Evolutionary conservation across 1,284 basidiomycete genomes (phyloP).

Genomic region (Cutaneotrichosporon cutaneum): DNA sequence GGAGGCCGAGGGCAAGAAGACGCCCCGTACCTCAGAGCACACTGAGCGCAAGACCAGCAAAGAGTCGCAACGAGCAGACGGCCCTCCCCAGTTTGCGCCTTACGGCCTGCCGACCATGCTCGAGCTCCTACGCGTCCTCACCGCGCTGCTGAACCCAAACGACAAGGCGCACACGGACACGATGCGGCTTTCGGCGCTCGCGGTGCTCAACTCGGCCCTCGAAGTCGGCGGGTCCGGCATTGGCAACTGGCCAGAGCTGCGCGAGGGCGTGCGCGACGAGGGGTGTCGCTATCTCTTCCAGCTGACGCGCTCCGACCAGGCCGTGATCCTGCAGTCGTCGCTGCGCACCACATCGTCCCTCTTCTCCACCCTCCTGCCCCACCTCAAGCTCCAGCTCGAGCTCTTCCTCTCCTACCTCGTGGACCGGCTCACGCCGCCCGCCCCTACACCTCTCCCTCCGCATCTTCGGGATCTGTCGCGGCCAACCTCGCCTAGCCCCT

Average conservation of each 20-base stretch:
- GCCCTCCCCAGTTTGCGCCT: slow-evolving; percentile 47
- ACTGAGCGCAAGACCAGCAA: not conserved
- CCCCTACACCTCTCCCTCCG: slow-evolving; percentile 40
- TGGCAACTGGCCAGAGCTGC: slow-evolving; percentile 59
- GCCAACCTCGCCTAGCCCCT: slow-evolving; percentile 59
- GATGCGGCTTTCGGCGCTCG: slow-evolving; percentile 84
- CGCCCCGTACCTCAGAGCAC: not conserved
- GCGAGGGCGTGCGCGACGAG: slow-evolving; percentile 61
- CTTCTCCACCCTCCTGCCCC: slow-evolving; percentile 80
- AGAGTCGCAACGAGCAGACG: slow-evolving; percentile 3
- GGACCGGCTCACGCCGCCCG: slow-evolving; percentile 73
- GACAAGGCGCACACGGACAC: slow-evolving; percentile 96
- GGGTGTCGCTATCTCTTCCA: slow-evolving; percentile 95
- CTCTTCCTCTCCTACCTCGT: slow-evolving; percentile 91
- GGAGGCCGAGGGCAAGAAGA: slow-evolving; percentile 7
- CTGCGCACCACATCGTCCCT: slow-evolving; percentile 84
- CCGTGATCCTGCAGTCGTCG: slow-evolving; percentile 71
- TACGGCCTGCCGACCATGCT: slow-evolving; percentile 91
- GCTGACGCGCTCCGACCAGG: slow-evolving; percentile 84
- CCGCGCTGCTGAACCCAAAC: slow-evolving; percentile 91
- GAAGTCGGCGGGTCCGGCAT: slow-evolving; percentile 79
- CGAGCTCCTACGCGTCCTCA: slow-evolving; percentile 88
- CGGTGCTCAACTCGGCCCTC: slow-evolving; percentile 84
- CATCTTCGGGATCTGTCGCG: slow-evolving; percentile 49
- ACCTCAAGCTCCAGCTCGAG: slow-evolving; percentile 95